phyloP scores from a whole-genome alignment of 257 asterid genomes.

The Parsonsia alboflavescens region DNA sequence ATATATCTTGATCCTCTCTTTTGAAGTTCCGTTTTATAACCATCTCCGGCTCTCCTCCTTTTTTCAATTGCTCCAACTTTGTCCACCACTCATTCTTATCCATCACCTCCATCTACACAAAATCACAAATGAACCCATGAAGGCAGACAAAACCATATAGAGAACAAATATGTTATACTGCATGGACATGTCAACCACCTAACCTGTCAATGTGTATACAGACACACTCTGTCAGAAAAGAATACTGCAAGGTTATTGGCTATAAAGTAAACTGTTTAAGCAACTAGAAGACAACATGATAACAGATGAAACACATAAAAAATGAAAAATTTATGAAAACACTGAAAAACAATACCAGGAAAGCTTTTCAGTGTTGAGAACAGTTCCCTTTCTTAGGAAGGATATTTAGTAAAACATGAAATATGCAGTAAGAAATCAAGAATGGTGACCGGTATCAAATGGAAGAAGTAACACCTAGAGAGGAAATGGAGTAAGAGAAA shows the following conservation, averaged over 20 bases:
- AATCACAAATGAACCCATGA: slow-evolving; percentile 8
- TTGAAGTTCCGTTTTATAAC: slow-evolving; percentile 64
- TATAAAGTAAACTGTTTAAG: background rate
- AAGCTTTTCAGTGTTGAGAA: background rate
- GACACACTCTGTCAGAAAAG: background rate
- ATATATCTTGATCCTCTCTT: slow-evolving; percentile 66
- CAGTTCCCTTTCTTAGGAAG: background rate
- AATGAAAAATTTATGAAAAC: too few relatives aligned
- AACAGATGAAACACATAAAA: background rate
- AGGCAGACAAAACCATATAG: background rate
- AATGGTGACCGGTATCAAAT: background rate
- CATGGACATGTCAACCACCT: background rate
- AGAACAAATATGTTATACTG: background rate
- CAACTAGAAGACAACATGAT: background rate
- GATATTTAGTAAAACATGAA: background rate
- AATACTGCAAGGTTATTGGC: background rate
- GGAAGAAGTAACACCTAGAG: background rate
- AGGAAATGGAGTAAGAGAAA: background rate
- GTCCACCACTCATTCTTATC: slow-evolving; percentile 89
- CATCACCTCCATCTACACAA: slow-evolving; percentile 68
- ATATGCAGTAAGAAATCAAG: background rate
- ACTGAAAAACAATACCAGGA: too few relatives aligned
- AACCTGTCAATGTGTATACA: background rate
- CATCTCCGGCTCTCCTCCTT: slow-evolving; percentile 84
- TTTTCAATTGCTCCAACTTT: slow-evolving; percentile 71